Evolutionary conservation across 176 grass and related monocot genomes (phyloP), one percentile per base, ranked within the genome.

Genomic region (Echinochloa phyllopogon): DNA sequence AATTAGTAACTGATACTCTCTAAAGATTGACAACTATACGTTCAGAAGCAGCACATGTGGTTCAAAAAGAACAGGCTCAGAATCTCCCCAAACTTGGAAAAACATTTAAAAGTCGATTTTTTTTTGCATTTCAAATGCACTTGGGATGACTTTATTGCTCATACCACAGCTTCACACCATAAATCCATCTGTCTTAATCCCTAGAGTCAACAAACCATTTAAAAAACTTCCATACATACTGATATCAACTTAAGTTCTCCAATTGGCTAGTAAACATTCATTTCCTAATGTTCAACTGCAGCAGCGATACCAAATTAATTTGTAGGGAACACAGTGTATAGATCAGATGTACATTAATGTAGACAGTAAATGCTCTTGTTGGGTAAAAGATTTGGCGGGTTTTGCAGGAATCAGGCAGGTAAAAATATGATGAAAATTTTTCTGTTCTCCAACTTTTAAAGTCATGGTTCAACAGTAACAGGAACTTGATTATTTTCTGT

Each of bases 31-130:
- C 27, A 61, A 8, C 25, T 81, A 39, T 27, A 82, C 82, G 62
- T 50, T 64, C 23, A 69, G 62, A 49, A 59, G 56, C 41, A 78
- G 39, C 7, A 6, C n/a, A 36, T 79, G 49, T 75, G 70, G 23
- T 89, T 70, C 60, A 86, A 80, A 77, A 74, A 73, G 6, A 78
- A 74, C 36, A 87, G 29, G 24, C 16, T 50, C 75, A 51, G 17
- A 81, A 62, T 33, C 4, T 56, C 13, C 4, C 6, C 21, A 66
- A 57, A 64, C 29, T 42, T 77, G 7, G n/a, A 82, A 57, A 61
- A 76, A 70, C 39, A 67, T 24, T 55, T 8, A 85, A 66, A 23
- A 12, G 5, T 33, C 17, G 15, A 71, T 38, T 66, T 29, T 66
- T 66, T 55, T 81, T 74, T 43, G 49, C 39, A 88, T 49, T 84